Evolutionary conservation across 306 rosid species (phyloP).

Genomic region (Dicorynia guianensis): DNA sequence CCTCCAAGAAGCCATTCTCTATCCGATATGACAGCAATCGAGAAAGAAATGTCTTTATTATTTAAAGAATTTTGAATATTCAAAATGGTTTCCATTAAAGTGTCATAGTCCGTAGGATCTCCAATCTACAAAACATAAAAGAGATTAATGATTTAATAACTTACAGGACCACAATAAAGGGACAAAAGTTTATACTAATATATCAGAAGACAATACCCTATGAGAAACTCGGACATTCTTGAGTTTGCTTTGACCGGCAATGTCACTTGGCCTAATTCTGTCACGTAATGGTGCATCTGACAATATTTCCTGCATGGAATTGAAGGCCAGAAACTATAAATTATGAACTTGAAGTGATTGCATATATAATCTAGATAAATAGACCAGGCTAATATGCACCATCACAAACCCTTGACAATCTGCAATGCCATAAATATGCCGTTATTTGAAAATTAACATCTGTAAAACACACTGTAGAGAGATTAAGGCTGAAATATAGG

Average conservation of each 20-base stretch:
- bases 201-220: conserved; percentile 59
- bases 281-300: conserved; percentile 78
- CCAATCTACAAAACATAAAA: conserved; percentile 65
- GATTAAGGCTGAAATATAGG: too few relatives aligned
- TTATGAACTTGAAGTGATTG: conserved; percentile 11
- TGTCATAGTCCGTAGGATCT: conserved; percentile 87
- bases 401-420: conserved; percentile 25
- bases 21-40: conserved; percentile 81
- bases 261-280: conserved; percentile 58
- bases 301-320: conserved; percentile 74
- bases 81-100: conserved; percentile 72
- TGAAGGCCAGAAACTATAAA: conserved; percentile 34
- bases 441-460: conserved; percentile 25
- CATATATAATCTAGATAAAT: conserved; percentile 31
- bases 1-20: conserved; percentile 95
- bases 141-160: conserved; percentile 25
- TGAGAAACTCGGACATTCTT: conserved; percentile 83
- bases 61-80: conserved; percentile 66
- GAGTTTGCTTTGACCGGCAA: conserved; percentile 54
- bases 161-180: conserved; percentile 31
- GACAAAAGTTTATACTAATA: conserved; percentile 28
- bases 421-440: conserved; percentile 10
- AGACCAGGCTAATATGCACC: neutral
- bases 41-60: conserved; percentile 63
- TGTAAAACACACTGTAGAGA: too few relatives aligned